phyloP scores from a whole-genome alignment of 1,139 yeast species.

The Sugiyamaella xylanicola region DNA sequence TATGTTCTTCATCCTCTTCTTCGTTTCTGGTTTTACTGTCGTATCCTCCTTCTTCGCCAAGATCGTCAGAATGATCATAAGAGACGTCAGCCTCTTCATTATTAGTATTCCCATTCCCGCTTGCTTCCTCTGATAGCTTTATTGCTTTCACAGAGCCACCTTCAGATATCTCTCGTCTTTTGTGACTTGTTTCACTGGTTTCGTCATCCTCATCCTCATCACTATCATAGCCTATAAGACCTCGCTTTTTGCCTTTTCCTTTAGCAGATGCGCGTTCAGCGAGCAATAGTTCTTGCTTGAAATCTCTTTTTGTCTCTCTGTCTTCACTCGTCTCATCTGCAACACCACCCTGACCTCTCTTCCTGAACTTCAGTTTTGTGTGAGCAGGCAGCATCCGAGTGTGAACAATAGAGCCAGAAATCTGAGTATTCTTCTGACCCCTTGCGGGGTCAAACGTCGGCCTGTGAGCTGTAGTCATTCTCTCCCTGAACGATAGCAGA shows the following conservation, averaged over 20 bases:
- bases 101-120: neutral
- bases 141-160: too few species aligned
- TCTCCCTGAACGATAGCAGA: neutral
- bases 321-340: slow-evolving; percentile 31
- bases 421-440: slow-evolving; percentile 56
- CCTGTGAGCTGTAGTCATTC: slow-evolving; percentile 86
- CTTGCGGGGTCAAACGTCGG: slow-evolving; percentile 88
- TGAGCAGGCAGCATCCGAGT: slow-evolving; percentile 74
- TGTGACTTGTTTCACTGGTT: neutral
- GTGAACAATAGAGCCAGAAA: slow-evolving; percentile 56
- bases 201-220: slow-evolving; percentile 10
- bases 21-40: slow-evolving; percentile 22
- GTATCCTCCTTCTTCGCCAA: neutral
- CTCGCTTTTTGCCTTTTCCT: slow-evolving; percentile 21
- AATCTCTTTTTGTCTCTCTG: slow-evolving; percentile 21
- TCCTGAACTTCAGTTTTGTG: slow-evolving; percentile 61
- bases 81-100: too few species aligned
- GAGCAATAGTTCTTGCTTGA: slow-evolving; percentile 35
- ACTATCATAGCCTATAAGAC: slow-evolving; percentile 11
- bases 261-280: slow-evolving; percentile 32
- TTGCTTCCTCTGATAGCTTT: slow-evolving; percentile 30
- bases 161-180: slow-evolving; percentile 3
- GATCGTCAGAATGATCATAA: neutral
- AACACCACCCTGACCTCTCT: slow-evolving; percentile 43
- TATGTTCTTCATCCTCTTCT: slow-evolving; percentile 35